phyloP scores from a whole-genome alignment of 2,329 filamentous ascomycete genomes.

The Pestalotiopsis sp. region DNA sequence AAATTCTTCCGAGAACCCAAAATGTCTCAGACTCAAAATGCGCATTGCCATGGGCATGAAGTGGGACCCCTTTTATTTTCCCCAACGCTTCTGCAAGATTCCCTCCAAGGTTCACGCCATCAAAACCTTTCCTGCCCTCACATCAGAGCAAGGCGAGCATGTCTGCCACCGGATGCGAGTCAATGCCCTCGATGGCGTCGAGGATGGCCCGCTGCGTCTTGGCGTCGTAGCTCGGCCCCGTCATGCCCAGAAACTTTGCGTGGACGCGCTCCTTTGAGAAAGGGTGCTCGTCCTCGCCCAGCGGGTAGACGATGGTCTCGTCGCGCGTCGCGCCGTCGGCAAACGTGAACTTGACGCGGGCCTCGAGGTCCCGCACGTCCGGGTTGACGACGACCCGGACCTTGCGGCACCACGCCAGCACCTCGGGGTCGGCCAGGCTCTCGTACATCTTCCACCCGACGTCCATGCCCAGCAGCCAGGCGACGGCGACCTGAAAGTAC shows the following conservation, averaged over 20 bases:
- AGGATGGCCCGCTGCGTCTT: constrained; percentile 19
- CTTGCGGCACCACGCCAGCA: constrained; percentile 23
- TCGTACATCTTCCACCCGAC: constrained; percentile 29
- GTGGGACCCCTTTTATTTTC: not conserved
- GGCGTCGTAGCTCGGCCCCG: constrained; percentile 20
- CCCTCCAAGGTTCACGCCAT: not conserved
- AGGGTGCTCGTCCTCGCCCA: constrained; percentile 26
- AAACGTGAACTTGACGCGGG: constrained; percentile 18
- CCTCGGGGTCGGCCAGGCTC: constrained; percentile 22
- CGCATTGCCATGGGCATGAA: not conserved
- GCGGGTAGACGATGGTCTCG: constrained; percentile 20
- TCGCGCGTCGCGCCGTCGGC: constrained; percentile 19
- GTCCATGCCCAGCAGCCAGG: constrained; percentile 27
- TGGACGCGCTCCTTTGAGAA: constrained; percentile 24
- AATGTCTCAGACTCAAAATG: not conserved
- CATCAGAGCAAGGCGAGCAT: constrained; percentile 18
- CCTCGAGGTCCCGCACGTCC: constrained; percentile 20
- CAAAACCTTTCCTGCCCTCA: not conserved
- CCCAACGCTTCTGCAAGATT: not conserved
- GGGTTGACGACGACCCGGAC: constrained; percentile 21
- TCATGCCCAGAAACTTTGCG: constrained; percentile 26
- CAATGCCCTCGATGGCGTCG: constrained; percentile 19
- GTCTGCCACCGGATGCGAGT: constrained; percentile 17
- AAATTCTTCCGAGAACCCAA: not conserved
- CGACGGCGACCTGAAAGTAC: constrained; percentile 31